phyloP scores from a whole-genome alignment of 2,329 filamentous ascomycete genomes.

The Mollisiaceae sp. region DNA sequence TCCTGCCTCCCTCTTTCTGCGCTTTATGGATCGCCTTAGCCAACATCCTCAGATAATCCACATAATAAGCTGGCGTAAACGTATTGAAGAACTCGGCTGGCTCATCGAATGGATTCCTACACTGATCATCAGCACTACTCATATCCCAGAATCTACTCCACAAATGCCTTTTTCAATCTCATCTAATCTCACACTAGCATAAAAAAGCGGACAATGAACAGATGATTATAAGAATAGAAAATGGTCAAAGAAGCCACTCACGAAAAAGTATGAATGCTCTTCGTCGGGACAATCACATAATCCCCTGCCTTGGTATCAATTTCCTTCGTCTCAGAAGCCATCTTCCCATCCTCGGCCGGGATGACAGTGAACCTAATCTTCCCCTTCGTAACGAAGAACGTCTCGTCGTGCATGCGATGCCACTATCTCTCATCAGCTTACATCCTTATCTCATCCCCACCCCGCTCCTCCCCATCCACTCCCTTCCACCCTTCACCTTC shows the following conservation, averaged over 20 bases:
- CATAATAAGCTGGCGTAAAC: constrained; percentile 50
- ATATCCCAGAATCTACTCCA: too few species aligned
- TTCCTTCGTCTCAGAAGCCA: constrained; percentile 44
- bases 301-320: constrained; percentile 57
- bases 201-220: too few species aligned
- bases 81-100: constrained; percentile 63
- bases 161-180: too few species aligned
- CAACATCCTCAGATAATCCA: constrained; percentile 31
- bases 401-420: constrained; percentile 64
- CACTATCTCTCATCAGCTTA: constrained; percentile 6
- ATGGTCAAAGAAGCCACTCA: background rate
- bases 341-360: background rate
- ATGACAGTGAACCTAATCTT: constrained; percentile 55
- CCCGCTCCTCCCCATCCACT: background rate
- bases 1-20: constrained; percentile 14
- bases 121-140: background rate
- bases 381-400: constrained; percentile 59
- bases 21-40: constrained; percentile 19
- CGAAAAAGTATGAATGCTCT: constrained; percentile 58
- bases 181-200: too few species aligned
- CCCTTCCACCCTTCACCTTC: constrained; percentile 37
- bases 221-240: background rate
- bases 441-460: background rate
- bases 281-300: constrained; percentile 59
- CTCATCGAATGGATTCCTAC: constrained; percentile 56